A percentile compares a stretch with the other conserved stretches of the same genome.
These are phyloP conservation scores for Nannochloropsis granulata DNA, from an alignment of 108 stramenopile genomes.

Conservation along the genomic window DNA sequence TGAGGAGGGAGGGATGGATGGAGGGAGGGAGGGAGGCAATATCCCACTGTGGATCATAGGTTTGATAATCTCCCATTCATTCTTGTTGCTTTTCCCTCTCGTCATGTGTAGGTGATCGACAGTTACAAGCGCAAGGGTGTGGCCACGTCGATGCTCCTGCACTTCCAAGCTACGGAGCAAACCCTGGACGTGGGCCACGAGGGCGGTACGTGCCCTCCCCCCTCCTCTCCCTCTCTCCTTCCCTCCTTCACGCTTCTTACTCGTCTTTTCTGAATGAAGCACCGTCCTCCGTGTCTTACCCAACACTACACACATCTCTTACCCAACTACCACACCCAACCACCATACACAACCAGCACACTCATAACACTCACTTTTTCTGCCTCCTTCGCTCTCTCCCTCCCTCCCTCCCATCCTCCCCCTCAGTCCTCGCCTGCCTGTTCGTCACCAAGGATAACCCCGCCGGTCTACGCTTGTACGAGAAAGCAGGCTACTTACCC, in stretches of 20 bases:
- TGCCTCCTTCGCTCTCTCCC: background rate
- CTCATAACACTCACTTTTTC: background rate
- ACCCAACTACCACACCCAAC: background rate
- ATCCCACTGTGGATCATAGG: background rate
- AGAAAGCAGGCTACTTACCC: background rate
- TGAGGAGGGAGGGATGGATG: background rate
- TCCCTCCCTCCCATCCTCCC: background rate
- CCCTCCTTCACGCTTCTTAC: background rate
- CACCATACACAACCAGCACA: too few species aligned
- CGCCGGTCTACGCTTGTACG: background rate
- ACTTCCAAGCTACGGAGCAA: background rate
- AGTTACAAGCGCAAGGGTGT: background rate
- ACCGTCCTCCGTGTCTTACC: too few species aligned
- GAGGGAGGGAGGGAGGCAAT: background rate
- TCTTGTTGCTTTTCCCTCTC: background rate
- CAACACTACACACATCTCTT: background rate
- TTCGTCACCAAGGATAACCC: background rate
- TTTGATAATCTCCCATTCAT: background rate
- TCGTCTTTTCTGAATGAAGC: background rate
- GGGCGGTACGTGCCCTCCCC: background rate
- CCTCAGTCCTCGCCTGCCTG: background rate
- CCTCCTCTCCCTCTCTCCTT: background rate
- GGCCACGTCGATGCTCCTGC: background rate
- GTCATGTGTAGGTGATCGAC: background rate
- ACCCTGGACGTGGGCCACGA: background rate